Base-by-base conservation (phyloP, 2,329 filamentous ascomycete species). In the Stenocarpella maydis region DNA sequence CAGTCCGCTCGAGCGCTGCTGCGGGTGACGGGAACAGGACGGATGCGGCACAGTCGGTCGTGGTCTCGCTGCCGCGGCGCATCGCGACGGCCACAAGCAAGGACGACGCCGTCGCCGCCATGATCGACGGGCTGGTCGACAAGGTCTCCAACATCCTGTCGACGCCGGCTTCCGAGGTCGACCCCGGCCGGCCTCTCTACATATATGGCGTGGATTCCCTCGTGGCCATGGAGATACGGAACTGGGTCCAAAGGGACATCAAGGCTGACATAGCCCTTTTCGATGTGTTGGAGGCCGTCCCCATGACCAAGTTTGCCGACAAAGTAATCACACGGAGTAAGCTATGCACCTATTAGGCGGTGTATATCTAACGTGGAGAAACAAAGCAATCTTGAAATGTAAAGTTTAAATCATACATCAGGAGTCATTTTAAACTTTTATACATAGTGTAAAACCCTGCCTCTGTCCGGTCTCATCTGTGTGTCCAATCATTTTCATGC, bases 111-210 rank as follows among this genome's bases (percentile, higher is more conserved):
- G 50, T 45, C n/a, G 69, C 65, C 26, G 54, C 69, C 34, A 66
- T 71, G 52, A 61, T 53, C 12, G 66, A 69, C 12, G 69, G 65
- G 17, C 49, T 71, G 6, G 60, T 68, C 24, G 60, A 45, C 37
- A 68, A 71, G 66, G 50, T 66, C 15, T 65, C 69, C 9, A 61
- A 71, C 37, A 69, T 69, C 39, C 53, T 71, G 52, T 66, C 66
- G 65, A 68, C 65, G 45, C 66, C 69, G 3, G 65, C 60, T 17
- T 45, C 41, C 10, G 66, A 71, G 52, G 66, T 71, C 41, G 66
- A 71, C 52, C 45, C 69, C 2, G 55, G 52, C 9, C 17, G 67
- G 28, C 67, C 69, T 3, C 66, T 71, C 66, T 66, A 69, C 41
- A 28, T 52, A 12, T 71, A 71, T 24, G 69, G 66, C 9, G 61